phyloP scores from a whole-genome alignment of 2,329 filamentous ascomycete genomes.

The Nemania abortiva region DNA sequence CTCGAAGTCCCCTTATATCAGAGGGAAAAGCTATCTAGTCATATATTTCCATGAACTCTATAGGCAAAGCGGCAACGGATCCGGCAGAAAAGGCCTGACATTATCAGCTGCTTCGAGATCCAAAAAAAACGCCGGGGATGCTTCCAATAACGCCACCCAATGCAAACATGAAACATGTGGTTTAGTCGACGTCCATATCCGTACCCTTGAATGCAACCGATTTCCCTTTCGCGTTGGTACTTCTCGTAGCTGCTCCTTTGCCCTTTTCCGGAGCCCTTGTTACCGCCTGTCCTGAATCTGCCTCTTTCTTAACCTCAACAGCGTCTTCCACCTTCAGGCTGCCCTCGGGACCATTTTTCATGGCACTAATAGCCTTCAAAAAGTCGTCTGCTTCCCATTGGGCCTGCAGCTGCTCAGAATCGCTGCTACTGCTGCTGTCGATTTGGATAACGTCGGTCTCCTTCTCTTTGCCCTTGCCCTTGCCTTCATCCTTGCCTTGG shows the following conservation, averaged over 20 bases:
- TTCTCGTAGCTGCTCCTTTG: conserved; percentile 40
- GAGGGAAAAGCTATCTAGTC: neutral
- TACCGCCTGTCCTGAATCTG: conserved; percentile 31
- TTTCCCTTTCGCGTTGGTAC: conserved; percentile 46
- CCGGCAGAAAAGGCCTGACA: neutral
- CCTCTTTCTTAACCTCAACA: conserved; percentile 47
- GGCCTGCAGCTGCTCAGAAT: conserved; percentile 42
- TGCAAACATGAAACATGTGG: conserved; percentile 36
- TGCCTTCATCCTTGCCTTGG: conserved; percentile 35
- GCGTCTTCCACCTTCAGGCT: conserved; percentile 38
- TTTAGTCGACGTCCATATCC: conserved; percentile 37
- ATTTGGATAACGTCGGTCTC: conserved; percentile 32
- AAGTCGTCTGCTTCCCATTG: conserved; percentile 51
- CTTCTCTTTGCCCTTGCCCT: conserved; percentile 46
- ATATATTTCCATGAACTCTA: conserved; percentile 1
- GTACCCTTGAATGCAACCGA: conserved; percentile 47
- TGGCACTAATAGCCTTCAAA: conserved; percentile 50
- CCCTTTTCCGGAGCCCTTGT: conserved; percentile 45
- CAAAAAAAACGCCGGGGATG: conserved; percentile 31
- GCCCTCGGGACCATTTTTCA: conserved; percentile 46
- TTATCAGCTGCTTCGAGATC: neutral
- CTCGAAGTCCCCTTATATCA: neutral
- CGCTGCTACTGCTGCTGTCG: conserved; percentile 36
- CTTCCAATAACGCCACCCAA: conserved; percentile 43
- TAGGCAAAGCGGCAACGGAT: neutral